These are phyloP conservation scores for Coccomyxa subellipsoidea DNA, from an alignment of 163 green algal genomes.

Conservation along the genomic window DNA sequence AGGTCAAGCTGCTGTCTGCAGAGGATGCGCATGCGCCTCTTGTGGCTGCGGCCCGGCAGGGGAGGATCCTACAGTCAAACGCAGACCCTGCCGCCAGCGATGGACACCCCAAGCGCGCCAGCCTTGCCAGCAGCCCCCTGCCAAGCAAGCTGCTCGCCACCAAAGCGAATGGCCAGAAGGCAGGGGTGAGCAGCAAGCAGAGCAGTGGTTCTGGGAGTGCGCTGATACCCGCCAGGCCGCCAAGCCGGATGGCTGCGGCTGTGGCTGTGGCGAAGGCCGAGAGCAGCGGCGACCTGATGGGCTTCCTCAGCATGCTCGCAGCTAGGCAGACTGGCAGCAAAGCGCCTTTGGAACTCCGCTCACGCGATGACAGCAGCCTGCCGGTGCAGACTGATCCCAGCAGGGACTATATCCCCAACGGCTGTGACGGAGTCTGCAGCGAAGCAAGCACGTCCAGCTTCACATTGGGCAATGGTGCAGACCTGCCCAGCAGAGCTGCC, in stretches of 20 bases:
- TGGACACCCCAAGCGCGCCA: not conserved
- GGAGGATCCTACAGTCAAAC: not conserved
- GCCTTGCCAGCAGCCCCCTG: not conserved
- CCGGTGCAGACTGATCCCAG: not conserved
- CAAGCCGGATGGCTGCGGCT: not conserved
- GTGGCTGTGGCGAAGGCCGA: not conserved
- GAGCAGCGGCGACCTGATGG: conserved; percentile 1
- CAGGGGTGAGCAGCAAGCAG: not conserved
- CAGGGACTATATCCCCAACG: not conserved
- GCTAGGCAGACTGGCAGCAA: not conserved
- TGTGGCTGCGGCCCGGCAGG: not conserved
- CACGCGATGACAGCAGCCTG: not conserved
- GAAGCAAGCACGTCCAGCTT: not conserved
- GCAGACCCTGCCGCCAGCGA: not conserved
- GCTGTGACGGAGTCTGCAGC: not conserved
- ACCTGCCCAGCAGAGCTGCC: not conserved
- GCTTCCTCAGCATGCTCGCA: not conserved
- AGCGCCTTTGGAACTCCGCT: not conserved
- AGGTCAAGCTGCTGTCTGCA: not conserved
- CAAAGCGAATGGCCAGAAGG: not conserved
- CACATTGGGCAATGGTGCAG: not conserved
- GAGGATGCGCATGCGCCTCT: conserved; percentile 4
- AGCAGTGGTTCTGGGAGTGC: no score
- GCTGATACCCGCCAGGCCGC: no score
- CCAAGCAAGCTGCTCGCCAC: not conserved